Conservation (phyloP, 345 rosid genomes). For the Laguncularia racemosa region DNA sequence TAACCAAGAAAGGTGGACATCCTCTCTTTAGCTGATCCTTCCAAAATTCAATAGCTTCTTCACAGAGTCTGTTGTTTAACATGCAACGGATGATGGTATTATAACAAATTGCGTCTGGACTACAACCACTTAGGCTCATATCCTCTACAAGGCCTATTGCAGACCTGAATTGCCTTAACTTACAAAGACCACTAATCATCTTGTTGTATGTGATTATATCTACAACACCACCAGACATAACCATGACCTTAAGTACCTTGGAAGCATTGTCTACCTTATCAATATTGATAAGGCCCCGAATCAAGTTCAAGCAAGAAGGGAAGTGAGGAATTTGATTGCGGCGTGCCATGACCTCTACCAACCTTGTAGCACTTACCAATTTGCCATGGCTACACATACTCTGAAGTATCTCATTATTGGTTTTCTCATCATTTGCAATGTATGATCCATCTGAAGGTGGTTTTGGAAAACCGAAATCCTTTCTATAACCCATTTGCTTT, state of each 20-base stretch:
- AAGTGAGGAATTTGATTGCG: conserved; percentile 69
- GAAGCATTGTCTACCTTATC: conserved; percentile 55
- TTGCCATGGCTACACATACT: conserved; percentile 48
- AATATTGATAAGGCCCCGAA: conserved; percentile 53
- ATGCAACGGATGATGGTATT: conserved; percentile 62
- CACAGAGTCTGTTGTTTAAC: conserved; percentile 46
- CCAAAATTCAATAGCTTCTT: conserved; percentile 66
- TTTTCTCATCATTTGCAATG: conserved; percentile 43
- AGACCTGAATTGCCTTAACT: conserved; percentile 40
- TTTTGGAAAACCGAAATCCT: conserved; percentile 10
- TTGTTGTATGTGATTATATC: conserved; percentile 77
- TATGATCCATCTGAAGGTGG: conserved; percentile 34
- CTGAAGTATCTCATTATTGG: conserved; percentile 60
- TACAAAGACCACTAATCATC: conserved; percentile 66
- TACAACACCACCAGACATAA: conserved; percentile 80
- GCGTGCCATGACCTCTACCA: conserved; percentile 70
- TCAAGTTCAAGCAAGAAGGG: conserved; percentile 57
- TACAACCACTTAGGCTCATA: conserved; percentile 72
- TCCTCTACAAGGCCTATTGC: conserved; percentile 59
- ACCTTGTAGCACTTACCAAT: conserved; percentile 41
- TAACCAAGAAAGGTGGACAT: conserved; percentile 64
- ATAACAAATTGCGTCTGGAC: conserved; percentile 73
- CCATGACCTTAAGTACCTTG: conserved; percentile 50
- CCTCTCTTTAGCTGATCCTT: conserved; percentile 57
- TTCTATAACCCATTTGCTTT: conserved; percentile 21